Evolutionary conservation across 345 rosid species (phyloP), one percentile per base, ranked within the genome.

Genomic region (Sonneratia alba): DNA sequence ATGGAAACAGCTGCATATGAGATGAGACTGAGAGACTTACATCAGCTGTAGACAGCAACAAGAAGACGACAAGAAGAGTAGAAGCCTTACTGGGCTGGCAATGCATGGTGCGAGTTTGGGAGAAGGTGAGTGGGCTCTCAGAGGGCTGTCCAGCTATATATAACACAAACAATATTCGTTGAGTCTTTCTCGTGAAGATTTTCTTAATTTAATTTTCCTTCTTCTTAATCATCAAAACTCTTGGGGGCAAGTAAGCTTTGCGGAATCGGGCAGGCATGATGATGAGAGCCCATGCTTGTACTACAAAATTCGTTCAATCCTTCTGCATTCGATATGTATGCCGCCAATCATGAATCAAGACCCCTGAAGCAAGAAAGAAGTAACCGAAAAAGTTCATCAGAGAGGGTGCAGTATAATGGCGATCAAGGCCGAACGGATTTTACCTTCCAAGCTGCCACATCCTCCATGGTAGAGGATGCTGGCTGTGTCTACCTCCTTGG

Each of bases 1-100:
- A 13, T 47, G 14, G 15, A 2, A 0, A 7, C 14, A 9, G 14
- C 9, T 47, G 13, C 0, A 47, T 47, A 47, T 13, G 15, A 47
- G 14, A 47, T 4, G 51, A 47, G 51, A 47, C 51, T 9, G 13
- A 13, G 15, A 47, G 36, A 16, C 49, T 12, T 70, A 73, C 69
- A 48, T 55, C 40, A 62, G 73, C 13, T 0, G 48, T 3, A 11
- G 32, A 53, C n/a, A 51, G 66, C 15, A 55, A 66, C 0, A 36
- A 11, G 43, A 36, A 11, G 34, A 73, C 40, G 45, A 36, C 51
- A 61, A 62, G 42, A 47, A 71, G 36, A 36, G 55, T 51, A 37
- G 36, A 16, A 66, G 42, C 69, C 57, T 72, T 75, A 70, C 59
- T 79, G 73, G 67, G 69, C 21, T 74, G 81, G 74, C 68, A 70